Evolutionary conservation across 768 basidiomycete genomes (phyloP).

Genomic region (Podaxis sp.): DNA sequence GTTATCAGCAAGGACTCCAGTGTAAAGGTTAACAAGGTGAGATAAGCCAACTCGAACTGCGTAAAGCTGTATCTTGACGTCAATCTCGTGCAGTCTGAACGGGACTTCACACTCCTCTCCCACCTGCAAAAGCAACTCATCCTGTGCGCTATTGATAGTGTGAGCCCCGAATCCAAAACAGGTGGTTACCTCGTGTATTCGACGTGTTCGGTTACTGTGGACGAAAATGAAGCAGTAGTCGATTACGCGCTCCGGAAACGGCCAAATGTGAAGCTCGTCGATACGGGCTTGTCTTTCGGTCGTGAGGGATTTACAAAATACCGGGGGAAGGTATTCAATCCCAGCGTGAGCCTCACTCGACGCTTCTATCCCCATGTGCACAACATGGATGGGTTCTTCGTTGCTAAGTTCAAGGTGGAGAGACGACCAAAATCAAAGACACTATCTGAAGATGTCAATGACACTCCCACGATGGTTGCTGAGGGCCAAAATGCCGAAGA

Average conservation of each 20-base stretch:
- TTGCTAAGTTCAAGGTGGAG: slow-evolving; percentile 97
- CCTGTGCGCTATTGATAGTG: slow-evolving; percentile 96
- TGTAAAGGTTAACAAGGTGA: slow-evolving; percentile 97
- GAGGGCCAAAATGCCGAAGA: slow-evolving; percentile 25
- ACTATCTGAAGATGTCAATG: slow-evolving; percentile 24
- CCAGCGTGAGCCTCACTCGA: slow-evolving; percentile 76
- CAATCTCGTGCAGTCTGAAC: slow-evolving; percentile 63
- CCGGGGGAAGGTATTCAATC: slow-evolving; percentile 87
- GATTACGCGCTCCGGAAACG: slow-evolving; percentile 96
- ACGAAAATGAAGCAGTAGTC: slow-evolving; percentile 98
- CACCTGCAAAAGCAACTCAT: slow-evolving; percentile 98
- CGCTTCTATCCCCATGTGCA: slow-evolving; percentile 97
- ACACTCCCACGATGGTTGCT: slow-evolving; percentile 25
- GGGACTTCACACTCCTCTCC: slow-evolving; percentile 94
- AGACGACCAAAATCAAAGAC: slow-evolving; percentile 56
- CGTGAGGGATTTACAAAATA: slow-evolving; percentile 87
- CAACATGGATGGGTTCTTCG: slow-evolving; percentile 99
- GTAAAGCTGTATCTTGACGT: slow-evolving; percentile 1
- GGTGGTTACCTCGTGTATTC: slow-evolving; percentile 97
- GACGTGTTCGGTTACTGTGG: slow-evolving; percentile 96
- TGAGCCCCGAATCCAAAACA: slow-evolving; percentile 83
- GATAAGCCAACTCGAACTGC: slow-evolving; percentile 16
- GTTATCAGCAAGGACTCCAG: slow-evolving; percentile 97
- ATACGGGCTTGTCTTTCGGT: slow-evolving; percentile 91
- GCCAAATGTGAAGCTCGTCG: slow-evolving; percentile 88